Conservation (phyloP, 805 yeast genomes). For the Yamadazyma laniorum region DNA sequence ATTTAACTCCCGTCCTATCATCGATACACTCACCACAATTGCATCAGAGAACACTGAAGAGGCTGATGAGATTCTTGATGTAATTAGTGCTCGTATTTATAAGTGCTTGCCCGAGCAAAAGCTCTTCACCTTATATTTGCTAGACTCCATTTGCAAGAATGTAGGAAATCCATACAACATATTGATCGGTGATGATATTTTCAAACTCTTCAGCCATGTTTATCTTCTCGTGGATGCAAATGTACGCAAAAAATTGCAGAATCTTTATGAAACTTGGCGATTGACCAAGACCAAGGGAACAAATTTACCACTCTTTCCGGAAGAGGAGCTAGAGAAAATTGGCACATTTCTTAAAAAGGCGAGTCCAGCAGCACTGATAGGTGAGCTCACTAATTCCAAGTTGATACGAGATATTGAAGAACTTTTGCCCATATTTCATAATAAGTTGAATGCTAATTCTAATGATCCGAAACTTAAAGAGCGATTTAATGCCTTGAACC, state of each 20-base stretch:
- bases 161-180: constrained; percentile 89
- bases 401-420: constrained; percentile 35
- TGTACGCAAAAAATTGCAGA: constrained; percentile 65
- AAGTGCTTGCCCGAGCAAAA: constrained; percentile 82
- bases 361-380: constrained; percentile 1
- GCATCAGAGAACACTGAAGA: constrained; percentile 81
- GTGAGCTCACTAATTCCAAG: constrained; percentile 19
- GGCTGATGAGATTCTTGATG: constrained; percentile 75
- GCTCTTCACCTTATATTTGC: constrained; percentile 74
- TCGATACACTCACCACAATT: constrained; percentile 75
- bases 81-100: constrained; percentile 70
- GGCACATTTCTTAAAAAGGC: constrained; percentile 59
- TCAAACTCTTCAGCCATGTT: constrained; percentile 67
- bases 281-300: constrained; percentile 55
- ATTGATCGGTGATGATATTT: constrained; percentile 67
- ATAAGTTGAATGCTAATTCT: constrained; percentile 32
- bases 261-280: constrained; percentile 88
- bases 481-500: constrained; percentile 43
- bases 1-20: constrained; percentile 86
- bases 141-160: constrained; percentile 90
- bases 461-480: constrained; percentile 46
- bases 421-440: constrained; percentile 43
- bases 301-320: constrained; percentile 70
- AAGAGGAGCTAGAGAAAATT: constrained; percentile 64
- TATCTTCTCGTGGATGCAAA: constrained; percentile 76